Evolutionary conservation across 1,284 basidiomycete genomes (phyloP).

Genomic region (Ceraceosorus guamensis): DNA sequence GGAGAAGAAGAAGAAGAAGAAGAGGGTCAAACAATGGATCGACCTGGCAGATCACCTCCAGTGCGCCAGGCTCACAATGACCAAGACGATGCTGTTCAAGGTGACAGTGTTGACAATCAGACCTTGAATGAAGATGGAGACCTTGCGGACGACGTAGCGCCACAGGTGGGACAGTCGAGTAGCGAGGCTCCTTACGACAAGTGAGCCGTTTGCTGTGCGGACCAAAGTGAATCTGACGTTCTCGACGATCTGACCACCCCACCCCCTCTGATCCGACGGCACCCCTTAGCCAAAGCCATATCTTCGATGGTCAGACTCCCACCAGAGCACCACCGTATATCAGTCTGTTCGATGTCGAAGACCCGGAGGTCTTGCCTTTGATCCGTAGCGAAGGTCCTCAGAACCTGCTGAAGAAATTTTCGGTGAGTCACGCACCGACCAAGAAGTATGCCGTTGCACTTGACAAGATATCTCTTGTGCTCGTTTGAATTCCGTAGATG

Average conservation of each 20-base stretch:
- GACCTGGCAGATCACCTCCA: too few species aligned
- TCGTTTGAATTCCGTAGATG: background rate
- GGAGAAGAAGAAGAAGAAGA: background rate
- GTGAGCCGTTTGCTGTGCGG: background rate
- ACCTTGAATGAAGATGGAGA: background rate
- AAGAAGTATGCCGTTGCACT: too few species aligned
- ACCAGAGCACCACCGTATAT: conserved; percentile 77
- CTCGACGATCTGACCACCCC: background rate
- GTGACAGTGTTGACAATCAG: too few species aligned
- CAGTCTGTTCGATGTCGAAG: conserved; percentile 83
- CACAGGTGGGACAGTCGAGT: background rate
- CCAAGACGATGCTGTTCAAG: too few species aligned
- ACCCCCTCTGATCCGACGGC: too few species aligned
- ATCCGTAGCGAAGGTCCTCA: conserved; percentile 15
- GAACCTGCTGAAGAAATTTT: conserved; percentile 1
- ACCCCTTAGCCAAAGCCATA: conserved; percentile 57
- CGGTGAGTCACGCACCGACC: too few species aligned
- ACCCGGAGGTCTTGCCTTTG: conserved; percentile 56
- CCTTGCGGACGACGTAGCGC: conserved; percentile 14
- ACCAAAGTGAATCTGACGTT: background rate
- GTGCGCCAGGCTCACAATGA: too few species aligned
- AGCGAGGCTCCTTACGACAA: background rate
- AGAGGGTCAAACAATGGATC: background rate
- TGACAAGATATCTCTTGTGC: background rate
- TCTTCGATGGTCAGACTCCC: conserved; percentile 77